Percentiles rank a stretch among this genome's conserved stretches.
phyloP scores from a whole-genome alignment of 2,329 filamentous ascomycete genomes.

The Elsinoe perseae region DNA sequence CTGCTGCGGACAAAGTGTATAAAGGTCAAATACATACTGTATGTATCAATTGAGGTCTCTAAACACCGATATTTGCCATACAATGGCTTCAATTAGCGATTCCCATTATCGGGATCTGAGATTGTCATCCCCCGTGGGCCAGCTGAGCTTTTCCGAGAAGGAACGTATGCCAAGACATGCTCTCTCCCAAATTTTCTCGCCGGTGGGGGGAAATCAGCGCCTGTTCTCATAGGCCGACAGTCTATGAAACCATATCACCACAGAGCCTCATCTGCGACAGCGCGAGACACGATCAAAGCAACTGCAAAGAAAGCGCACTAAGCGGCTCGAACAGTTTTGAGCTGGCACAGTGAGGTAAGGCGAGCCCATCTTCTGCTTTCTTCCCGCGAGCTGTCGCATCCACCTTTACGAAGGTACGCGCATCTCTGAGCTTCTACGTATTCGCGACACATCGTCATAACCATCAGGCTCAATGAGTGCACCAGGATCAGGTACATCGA shows the following conservation, averaged over 20 bases:
- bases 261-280: neutral
- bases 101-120: neutral
- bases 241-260: neutral
- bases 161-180: neutral
- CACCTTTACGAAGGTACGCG: neutral
- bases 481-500: conserved; percentile 19
- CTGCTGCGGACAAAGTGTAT: neutral
- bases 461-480: conserved; percentile 56
- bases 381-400: neutral
- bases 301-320: neutral
- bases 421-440: neutral
- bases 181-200: conserved; percentile 1
- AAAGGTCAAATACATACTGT: neutral
- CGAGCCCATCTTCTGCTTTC: neutral
- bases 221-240: conserved; percentile 1
- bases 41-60: conserved; percentile 3
- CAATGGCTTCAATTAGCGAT: conserved; percentile 9
- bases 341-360: conserved; percentile 1
- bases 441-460: neutral
- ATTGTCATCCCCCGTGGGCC: neutral
- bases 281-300: neutral
- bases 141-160: neutral
- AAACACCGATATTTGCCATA: neutral
- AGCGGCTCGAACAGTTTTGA: neutral
- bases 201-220: neutral